Evolutionary conservation across 768 basidiomycete species (phyloP), one percentile per base, ranked within the genome.

Genomic region (Crassisporium funariophilum): DNA sequence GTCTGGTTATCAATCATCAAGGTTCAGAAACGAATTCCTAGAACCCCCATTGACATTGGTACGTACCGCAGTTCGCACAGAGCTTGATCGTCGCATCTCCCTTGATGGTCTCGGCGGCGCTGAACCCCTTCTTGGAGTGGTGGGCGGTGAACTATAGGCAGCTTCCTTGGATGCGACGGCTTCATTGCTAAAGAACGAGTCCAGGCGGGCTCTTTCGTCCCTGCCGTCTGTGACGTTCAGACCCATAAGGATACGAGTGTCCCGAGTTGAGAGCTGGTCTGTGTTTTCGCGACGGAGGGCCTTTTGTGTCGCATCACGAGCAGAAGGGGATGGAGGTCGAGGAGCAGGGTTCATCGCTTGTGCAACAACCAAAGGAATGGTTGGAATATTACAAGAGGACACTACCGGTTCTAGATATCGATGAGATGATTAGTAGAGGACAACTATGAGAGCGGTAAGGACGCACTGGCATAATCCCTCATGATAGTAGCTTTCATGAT

Each of bases 401-500:
- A 97, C 83, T 40, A 98, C 95, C 19, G 94, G 90, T 59, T 86
- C 95, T 94, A 39, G 27, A 58, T 23, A 40, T 15, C 11, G 7
- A 36, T 44, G 31, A 27, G 22, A 31, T 11, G 42, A 60, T 31
- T 68, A 59, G 35, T 41, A 46, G 27, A 52, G 21, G 19, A 4
- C 15, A 10, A 39, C 13, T 17, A 36, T 4, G 22, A 24, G 5
- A 6, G 20, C n/a, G n/a, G n/a, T n/a, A 33, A 35, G 25, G 7
- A 38, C 22, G 29, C 58, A 95, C 93, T 88, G 7, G 86, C 79
- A 62, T 95, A 98, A 64, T 98, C 97, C 46, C 97, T 75, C 7
- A 82, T 86, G 56, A 99, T 99, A 10, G 95, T 98, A 2, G 95
- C 92, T 65, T 98, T 99, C 92, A 98, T 98, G 55, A 99, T 82